Evolutionary conservation across 2,329 filamentous ascomycete genomes (phyloP).

Genomic region (Aureobasidium namibiae): DNA sequence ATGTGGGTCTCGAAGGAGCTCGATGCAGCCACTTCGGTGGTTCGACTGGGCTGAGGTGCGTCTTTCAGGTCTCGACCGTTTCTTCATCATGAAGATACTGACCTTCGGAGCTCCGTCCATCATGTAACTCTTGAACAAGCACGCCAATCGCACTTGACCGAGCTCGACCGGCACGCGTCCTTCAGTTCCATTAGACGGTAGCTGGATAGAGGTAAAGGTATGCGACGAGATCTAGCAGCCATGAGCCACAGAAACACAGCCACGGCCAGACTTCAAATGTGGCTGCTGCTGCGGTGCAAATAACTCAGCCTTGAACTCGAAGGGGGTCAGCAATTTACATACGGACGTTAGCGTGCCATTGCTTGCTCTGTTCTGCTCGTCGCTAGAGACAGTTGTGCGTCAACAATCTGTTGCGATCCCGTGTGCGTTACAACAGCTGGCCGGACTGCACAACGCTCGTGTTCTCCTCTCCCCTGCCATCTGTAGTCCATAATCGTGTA

Average conservation of each 20-base stretch:
- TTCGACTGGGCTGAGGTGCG: neutral
- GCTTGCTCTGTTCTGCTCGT: neutral
- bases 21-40: no score
- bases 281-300: neutral
- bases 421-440: neutral
- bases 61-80: neutral
- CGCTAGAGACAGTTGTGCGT: conserved; percentile 7
- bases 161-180: neutral
- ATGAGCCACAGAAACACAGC: conserved; percentile 7
- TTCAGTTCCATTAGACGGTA: neutral
- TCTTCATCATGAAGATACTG: neutral
- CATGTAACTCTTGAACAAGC: neutral
- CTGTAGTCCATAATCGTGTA: neutral
- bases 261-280: neutral
- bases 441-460: neutral
- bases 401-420: conserved; percentile 3
- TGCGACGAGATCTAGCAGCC: neutral
- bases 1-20: neutral
- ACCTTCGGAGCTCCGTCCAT: neutral
- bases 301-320: neutral
- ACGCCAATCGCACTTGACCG: neutral
- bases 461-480: neutral
- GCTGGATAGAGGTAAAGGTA: neutral
- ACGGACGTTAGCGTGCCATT: conserved; percentile 2
- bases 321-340: neutral